These are phyloP conservation scores for Nitzschia sp. DNA, from an alignment of 108 stramenopile genomes.

Conservation along the genomic window DNA sequence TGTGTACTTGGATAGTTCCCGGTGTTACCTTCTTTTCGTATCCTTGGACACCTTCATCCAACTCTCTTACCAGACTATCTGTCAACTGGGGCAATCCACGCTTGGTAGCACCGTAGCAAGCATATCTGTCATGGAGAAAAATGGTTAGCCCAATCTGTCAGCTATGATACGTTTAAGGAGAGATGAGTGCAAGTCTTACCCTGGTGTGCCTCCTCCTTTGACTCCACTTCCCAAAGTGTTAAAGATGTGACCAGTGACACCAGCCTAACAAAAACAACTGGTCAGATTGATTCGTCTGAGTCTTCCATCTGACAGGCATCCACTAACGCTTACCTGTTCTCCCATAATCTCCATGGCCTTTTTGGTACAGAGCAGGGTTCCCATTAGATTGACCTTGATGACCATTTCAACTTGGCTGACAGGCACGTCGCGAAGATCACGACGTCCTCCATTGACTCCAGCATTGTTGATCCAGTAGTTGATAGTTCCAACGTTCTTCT, in stretches of 20 bases:
- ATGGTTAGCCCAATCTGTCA: no score
- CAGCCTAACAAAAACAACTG: slow-evolving; percentile 36
- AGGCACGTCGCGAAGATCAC: slow-evolving; percentile 76
- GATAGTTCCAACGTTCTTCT: slow-evolving; percentile 82
- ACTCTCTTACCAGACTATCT: slow-evolving; percentile 79
- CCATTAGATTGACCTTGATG: slow-evolving; percentile 84
- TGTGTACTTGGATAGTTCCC: slow-evolving; percentile 86
- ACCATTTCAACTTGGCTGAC: slow-evolving; percentile 77
- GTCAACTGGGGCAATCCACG: slow-evolving; percentile 90
- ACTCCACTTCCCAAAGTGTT: slow-evolving; percentile 91
- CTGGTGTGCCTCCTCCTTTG: slow-evolving; percentile 91
- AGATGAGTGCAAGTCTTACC: no score
- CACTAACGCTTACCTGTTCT: slow-evolving; percentile 49
- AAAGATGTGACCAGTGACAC: slow-evolving; percentile 85
- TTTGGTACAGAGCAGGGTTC: slow-evolving; percentile 83
- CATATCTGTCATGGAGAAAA: no score
- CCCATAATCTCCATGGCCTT: slow-evolving; percentile 89
- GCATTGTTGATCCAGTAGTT: slow-evolving; percentile 94
- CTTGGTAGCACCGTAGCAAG: slow-evolving; percentile 90
- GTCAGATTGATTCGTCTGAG: neutral
- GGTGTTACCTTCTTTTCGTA: slow-evolving; percentile 71
- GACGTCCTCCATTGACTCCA: slow-evolving; percentile 87
- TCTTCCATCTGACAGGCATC: neutral
- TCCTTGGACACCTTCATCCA: slow-evolving; percentile 89
- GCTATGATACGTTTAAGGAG: no score